Conservation (phyloP, 108 stramenopile genomes). For the Discostella stelligeroides region DNA sequence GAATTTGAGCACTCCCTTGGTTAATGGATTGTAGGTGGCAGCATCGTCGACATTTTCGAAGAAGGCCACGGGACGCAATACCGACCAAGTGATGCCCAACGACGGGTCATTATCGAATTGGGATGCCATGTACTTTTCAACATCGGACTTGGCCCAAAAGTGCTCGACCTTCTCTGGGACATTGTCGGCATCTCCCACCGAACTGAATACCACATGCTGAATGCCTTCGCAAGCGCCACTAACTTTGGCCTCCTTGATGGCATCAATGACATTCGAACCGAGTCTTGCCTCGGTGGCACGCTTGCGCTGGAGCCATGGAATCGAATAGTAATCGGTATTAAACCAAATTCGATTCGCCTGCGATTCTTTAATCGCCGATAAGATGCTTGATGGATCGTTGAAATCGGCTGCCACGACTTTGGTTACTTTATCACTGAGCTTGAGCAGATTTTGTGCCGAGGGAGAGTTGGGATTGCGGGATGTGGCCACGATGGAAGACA, state of each 20-base stretch:
- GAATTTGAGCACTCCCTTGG: slow-evolving; percentile 38
- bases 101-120: slow-evolving; percentile 17
- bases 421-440: slow-evolving; percentile 12
- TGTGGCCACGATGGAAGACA: slow-evolving; percentile 22
- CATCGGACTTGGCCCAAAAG: slow-evolving; percentile 40
- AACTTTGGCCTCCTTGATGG: slow-evolving; percentile 24
- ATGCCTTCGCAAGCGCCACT: slow-evolving; percentile 7
- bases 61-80: slow-evolving; percentile 46
- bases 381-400: slow-evolving; percentile 29
- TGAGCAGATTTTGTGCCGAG: slow-evolving; percentile 25
- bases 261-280: slow-evolving; percentile 30
- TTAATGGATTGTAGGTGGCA: slow-evolving; percentile 33
- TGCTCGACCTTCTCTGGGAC: slow-evolving; percentile 23
- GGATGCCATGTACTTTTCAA: slow-evolving; percentile 35
- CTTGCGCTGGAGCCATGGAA: slow-evolving; percentile 20
- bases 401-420: slow-evolving; percentile 36
- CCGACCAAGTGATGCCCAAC: slow-evolving; percentile 39
- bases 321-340: slow-evolving; percentile 34
- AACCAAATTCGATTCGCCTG: slow-evolving; percentile 44
- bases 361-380: slow-evolving; percentile 34
- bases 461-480: slow-evolving; percentile 36
- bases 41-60: slow-evolving; percentile 43
- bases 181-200: slow-evolving; percentile 43
- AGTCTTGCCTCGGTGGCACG: slow-evolving; percentile 25
- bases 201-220: slow-evolving; percentile 41